Evolutionary conservation across 805 yeast species (phyloP).

Genomic region (Pichia californica): DNA sequence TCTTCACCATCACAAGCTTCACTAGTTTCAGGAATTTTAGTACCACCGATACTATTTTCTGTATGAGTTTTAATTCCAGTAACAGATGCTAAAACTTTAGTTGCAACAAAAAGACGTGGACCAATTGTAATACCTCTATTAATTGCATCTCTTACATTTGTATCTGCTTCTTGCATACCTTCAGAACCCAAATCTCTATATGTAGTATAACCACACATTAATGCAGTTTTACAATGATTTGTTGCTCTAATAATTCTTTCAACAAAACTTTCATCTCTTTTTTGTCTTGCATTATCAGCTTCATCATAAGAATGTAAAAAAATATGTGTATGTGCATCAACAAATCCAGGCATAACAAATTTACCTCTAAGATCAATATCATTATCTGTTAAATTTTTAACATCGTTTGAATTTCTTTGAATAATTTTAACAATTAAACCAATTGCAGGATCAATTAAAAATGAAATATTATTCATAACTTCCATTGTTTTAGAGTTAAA

Average conservation of each 20-base stretch:
- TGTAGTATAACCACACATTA: constrained; percentile 26
- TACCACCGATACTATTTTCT: constrained; percentile 23
- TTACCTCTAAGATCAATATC: constrained; percentile 23
- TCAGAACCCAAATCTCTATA: constrained; percentile 27
- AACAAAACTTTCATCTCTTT: constrained; percentile 24
- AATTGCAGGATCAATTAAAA: constrained; percentile 17
- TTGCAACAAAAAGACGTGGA: constrained; percentile 25
- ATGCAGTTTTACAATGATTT: constrained; percentile 22
- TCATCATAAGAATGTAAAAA: constrained; percentile 26
- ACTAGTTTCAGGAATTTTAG: constrained; percentile 17
- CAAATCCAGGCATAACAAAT: constrained; percentile 23
- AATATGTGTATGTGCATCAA: constrained; percentile 28
- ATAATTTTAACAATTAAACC: constrained; percentile 17
- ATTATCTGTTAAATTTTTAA: not conserved
- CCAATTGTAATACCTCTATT: constrained; percentile 23
- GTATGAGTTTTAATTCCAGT: constrained; percentile 21
- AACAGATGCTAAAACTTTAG: constrained; percentile 21
- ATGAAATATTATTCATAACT: constrained; percentile 15
- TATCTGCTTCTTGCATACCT: constrained; percentile 25
- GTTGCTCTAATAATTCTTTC: constrained; percentile 23
- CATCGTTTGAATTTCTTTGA: constrained; percentile 7
- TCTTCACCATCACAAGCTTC: constrained; percentile 26
- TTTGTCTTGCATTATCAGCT: constrained; percentile 22
- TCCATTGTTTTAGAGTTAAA: constrained; percentile 17
- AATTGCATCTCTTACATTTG: constrained; percentile 24